These are phyloP conservation scores for Podospora appendiculata DNA, from an alignment of 495 filamentous ascomycete species.

Conservation along the genomic window DNA sequence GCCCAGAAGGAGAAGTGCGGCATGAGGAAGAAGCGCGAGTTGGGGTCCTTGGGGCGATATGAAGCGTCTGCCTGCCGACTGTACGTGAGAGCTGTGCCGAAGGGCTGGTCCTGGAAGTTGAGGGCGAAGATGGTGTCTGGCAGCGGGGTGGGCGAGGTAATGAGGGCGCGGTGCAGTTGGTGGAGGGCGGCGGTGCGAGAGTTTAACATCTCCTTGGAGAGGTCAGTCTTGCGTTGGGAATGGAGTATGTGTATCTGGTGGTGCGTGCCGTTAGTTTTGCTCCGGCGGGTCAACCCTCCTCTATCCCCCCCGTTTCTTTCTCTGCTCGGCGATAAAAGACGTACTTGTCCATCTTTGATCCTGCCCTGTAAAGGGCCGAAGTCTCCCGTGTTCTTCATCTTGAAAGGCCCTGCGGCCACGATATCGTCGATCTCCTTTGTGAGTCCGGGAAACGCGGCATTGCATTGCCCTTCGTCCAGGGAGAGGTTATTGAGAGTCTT, in stretches of 20 bases:
- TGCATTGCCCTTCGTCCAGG: conserved; percentile 34
- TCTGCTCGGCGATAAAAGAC: background rate
- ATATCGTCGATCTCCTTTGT: conserved; percentile 35
- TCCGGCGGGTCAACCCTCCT: background rate
- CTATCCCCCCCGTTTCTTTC: background rate
- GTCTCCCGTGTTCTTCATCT: conserved; percentile 26
- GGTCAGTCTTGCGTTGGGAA: conserved; percentile 27
- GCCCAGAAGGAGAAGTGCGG: conserved; percentile 77
- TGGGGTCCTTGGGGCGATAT: conserved; percentile 35
- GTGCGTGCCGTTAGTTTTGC: background rate
- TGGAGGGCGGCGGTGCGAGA: conserved; percentile 33
- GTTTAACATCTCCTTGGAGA: conserved; percentile 33
- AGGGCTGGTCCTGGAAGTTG: conserved; percentile 36
- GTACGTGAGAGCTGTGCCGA: conserved; percentile 29
- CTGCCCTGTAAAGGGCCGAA: conserved; percentile 32
- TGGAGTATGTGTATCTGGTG: conserved; percentile 37
- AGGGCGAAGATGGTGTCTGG: conserved; percentile 58
- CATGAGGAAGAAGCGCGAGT: conserved; percentile 54
- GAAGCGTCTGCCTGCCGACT: conserved; percentile 30
- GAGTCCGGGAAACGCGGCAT: conserved; percentile 35
- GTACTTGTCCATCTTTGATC: conserved; percentile 36
- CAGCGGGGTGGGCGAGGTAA: conserved; percentile 37
- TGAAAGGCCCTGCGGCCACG: conserved; percentile 38
- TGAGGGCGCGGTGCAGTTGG: conserved; percentile 43
- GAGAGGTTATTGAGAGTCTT: conserved; percentile 30